Percentiles rank a stretch among this genome's conserved stretches.
These are phyloP conservation scores for Mycena vulgaris DNA, from an alignment of 768 basidiomycete species.

Conservation along the genomic window DNA sequence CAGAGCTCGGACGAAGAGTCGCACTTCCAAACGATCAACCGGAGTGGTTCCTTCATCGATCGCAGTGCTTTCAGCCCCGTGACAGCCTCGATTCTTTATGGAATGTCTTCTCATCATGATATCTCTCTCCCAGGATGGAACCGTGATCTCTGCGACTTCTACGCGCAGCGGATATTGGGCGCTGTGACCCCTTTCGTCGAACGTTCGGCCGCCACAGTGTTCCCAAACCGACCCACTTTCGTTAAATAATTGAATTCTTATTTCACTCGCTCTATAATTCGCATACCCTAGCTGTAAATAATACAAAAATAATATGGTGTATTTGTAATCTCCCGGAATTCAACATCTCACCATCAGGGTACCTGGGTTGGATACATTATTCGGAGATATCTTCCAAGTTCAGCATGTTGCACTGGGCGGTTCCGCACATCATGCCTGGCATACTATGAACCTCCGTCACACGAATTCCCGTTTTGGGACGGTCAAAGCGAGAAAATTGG, in stretches of 20 bases:
- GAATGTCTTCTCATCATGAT: background rate
- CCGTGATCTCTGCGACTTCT: constrained; percentile 26
- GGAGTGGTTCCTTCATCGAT: constrained; percentile 19
- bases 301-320: background rate
- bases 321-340: background rate
- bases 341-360: no score
- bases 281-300: no score
- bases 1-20: constrained; percentile 3
- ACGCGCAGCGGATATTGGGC: constrained; percentile 38
- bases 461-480: background rate
- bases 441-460: no score
- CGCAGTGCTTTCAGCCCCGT: constrained; percentile 40
- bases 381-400: no score
- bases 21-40: constrained; percentile 14
- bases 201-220: background rate
- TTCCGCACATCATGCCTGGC: no score
- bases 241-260: background rate
- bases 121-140: constrained; percentile 31
- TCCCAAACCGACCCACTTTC: constrained; percentile 3
- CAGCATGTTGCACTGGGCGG: no score
- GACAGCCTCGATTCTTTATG: background rate
- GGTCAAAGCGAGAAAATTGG: constrained; percentile 6
- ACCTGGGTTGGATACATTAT: no score
- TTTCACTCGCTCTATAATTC: background rate
- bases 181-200: constrained; percentile 19